These are phyloP conservation scores for Claviceps quebecensis DNA, from an alignment of 2,329 filamentous ascomycete genomes.

Conservation along the genomic window DNA sequence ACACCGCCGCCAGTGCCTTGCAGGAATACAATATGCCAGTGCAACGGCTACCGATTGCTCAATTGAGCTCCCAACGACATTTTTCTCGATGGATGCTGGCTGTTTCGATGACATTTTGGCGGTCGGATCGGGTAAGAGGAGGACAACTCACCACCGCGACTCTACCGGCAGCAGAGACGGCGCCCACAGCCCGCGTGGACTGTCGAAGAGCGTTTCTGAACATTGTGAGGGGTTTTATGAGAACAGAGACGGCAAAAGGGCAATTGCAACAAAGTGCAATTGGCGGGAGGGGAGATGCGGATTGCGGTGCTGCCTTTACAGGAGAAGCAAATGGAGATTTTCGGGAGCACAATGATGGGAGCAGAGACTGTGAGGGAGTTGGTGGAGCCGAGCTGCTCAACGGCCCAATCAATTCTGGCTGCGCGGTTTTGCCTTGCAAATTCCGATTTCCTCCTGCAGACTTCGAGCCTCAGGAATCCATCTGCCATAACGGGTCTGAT, in stretches of 20 bases:
- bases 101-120: conserved; percentile 31
- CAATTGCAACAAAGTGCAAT: conserved; percentile 52
- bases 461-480: conserved; percentile 8
- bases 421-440: conserved; percentile 25
- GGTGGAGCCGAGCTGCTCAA: conserved; percentile 22
- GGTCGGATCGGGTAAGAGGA: conserved; percentile 24
- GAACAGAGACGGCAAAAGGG: conserved; percentile 37
- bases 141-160: conserved; percentile 78
- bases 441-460: conserved; percentile 22
- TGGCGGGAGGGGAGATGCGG: conserved; percentile 47
- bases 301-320: conserved; percentile 33
- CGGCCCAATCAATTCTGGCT: conserved; percentile 20
- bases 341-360: conserved; percentile 26
- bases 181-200: conserved; percentile 88
- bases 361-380: conserved; percentile 28
- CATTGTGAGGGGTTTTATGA: conserved; percentile 51
- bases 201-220: conserved; percentile 97
- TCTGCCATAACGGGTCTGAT: not conserved
- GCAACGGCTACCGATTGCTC: conserved; percentile 10
- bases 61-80: conserved; percentile 22
- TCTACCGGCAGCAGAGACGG: conserved; percentile 83
- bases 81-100: conserved; percentile 19
- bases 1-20: conserved; percentile 5
- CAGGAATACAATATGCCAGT: not conserved
- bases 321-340: conserved; percentile 31